phyloP scores from a whole-genome alignment of 306 rosid genomes.

The Arachis hypogaea region DNA sequence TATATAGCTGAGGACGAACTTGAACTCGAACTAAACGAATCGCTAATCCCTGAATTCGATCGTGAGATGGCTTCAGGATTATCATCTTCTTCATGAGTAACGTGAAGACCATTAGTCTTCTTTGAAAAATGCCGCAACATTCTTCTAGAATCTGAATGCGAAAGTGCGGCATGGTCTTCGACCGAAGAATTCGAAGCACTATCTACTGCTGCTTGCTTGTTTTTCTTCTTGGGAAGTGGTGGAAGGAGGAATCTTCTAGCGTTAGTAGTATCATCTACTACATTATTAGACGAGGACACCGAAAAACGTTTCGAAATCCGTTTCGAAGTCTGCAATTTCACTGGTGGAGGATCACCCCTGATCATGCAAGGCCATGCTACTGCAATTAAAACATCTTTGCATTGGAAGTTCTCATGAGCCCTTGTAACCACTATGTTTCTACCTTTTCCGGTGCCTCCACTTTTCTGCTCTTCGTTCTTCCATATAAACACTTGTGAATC shows the following conservation, averaged over 20 bases:
- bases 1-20: slow-evolving; percentile 46
- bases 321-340: slow-evolving; percentile 42
- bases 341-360: slow-evolving; percentile 61
- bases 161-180: slow-evolving; percentile 48
- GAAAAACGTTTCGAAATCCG: slow-evolving; percentile 51
- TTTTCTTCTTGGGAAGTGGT: slow-evolving; percentile 62
- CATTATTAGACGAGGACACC: slow-evolving; percentile 36
- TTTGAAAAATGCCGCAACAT: slow-evolving; percentile 47
- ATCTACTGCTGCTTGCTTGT: slow-evolving; percentile 3
- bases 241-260: slow-evolving; percentile 47
- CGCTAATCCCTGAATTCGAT: slow-evolving; percentile 44
- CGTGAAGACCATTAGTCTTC: slow-evolving; percentile 35
- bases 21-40: slow-evolving; percentile 53
- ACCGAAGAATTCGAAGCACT: slow-evolving; percentile 31
- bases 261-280: slow-evolving; percentile 14
- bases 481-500: slow-evolving; percentile 78
- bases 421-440: slow-evolving; percentile 38
- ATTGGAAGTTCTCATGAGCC: slow-evolving; percentile 67
- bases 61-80: slow-evolving; percentile 42
- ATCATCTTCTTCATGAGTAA: slow-evolving; percentile 41
- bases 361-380: slow-evolving; percentile 70
- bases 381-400: slow-evolving; percentile 78
- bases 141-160: slow-evolving; percentile 42
- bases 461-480: slow-evolving; percentile 60
- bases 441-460: slow-evolving; percentile 43